Evolutionary conservation across 441 rosid species (phyloP).

Genomic region (Corymbia citriodora): DNA sequence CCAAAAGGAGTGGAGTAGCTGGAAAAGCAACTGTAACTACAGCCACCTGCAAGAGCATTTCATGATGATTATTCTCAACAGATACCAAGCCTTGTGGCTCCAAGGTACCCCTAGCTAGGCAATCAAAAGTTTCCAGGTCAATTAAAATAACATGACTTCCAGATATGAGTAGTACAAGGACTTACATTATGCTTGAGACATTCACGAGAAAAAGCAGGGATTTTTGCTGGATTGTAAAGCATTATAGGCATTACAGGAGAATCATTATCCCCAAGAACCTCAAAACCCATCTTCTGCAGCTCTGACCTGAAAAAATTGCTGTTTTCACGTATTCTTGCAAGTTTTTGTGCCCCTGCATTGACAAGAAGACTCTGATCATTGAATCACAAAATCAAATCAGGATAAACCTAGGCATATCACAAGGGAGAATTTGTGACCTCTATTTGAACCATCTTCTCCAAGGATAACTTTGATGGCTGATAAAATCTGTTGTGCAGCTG

Average conservation of each 20-base stretch:
- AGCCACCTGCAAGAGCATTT: conserved; percentile 46
- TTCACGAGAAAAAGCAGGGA: conserved; percentile 85
- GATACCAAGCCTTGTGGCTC: neutral
- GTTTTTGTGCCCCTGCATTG: conserved; percentile 72
- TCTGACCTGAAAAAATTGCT: conserved; percentile 91
- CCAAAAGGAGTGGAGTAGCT: conserved; percentile 78
- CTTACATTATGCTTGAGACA: conserved; percentile 72
- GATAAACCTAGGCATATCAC: neutral
- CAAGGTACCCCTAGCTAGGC: neutral
- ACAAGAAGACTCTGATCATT: neutral
- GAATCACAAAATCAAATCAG: neutral
- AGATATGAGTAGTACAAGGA: neutral
- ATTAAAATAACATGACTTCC: neutral
- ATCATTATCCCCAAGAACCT: conserved; percentile 90
- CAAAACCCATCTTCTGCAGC: conserved; percentile 90
- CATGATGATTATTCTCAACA: neutral
- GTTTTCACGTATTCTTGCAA: conserved; percentile 80
- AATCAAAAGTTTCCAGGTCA: neutral
- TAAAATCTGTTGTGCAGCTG: conserved; percentile 80
- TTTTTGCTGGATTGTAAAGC: conserved; percentile 95
- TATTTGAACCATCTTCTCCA: conserved; percentile 84
- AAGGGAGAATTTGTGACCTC: conserved; percentile 36
- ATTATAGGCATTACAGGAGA: conserved; percentile 95
- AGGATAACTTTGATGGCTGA: conserved; percentile 78
- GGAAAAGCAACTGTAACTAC: conserved; percentile 83